Conservation (phyloP, 768 basidiomycete genomes). For the Tylopilus cervinicoccineus region DNA sequence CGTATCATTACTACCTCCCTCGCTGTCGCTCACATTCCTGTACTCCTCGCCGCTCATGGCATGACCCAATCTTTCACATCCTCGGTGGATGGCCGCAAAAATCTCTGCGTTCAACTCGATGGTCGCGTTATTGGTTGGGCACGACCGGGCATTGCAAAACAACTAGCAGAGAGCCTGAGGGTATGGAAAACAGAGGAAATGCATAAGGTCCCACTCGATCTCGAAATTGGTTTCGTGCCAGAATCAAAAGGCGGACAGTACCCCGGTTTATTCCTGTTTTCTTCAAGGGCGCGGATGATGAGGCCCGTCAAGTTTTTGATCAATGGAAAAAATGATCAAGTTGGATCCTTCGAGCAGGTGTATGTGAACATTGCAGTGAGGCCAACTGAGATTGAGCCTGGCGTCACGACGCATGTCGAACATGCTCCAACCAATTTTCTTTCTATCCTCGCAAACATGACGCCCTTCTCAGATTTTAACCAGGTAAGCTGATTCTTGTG, state of each 20-base stretch:
- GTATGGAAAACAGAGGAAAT: conserved; percentile 92
- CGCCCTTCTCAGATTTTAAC: conserved; percentile 99
- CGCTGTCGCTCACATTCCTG: conserved; percentile 72
- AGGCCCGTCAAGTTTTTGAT: conserved; percentile 88
- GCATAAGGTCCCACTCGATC: conserved; percentile 80
- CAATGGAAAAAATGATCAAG: conserved; percentile 83
- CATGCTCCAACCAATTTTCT: conserved; percentile 93
- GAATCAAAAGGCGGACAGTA: conserved; percentile 92
- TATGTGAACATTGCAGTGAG: conserved; percentile 98
- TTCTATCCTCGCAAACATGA: conserved; percentile 94
- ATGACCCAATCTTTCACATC: conserved; percentile 90
- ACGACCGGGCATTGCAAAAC: conserved; percentile 61
- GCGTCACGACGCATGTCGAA: conserved; percentile 87
- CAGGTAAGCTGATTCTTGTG: conserved; percentile 54
- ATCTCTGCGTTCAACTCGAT: conserved; percentile 91
- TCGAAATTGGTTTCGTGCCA: conserved; percentile 92
- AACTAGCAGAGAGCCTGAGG: conserved; percentile 81
- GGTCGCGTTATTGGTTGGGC: conserved; percentile 96
- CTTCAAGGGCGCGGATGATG: conserved; percentile 91
- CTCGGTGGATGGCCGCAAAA: conserved; percentile 75
- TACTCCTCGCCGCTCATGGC: conserved; percentile 79
- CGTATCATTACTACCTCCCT: conserved; percentile 81
- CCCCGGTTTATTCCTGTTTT: conserved; percentile 92
- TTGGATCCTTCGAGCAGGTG: conserved; percentile 97
- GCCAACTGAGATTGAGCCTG: conserved; percentile 75